Base-by-base conservation (phyloP, 202 grass and related monocot genomes). In the Schoenoplectus tabernaemontani region DNA sequence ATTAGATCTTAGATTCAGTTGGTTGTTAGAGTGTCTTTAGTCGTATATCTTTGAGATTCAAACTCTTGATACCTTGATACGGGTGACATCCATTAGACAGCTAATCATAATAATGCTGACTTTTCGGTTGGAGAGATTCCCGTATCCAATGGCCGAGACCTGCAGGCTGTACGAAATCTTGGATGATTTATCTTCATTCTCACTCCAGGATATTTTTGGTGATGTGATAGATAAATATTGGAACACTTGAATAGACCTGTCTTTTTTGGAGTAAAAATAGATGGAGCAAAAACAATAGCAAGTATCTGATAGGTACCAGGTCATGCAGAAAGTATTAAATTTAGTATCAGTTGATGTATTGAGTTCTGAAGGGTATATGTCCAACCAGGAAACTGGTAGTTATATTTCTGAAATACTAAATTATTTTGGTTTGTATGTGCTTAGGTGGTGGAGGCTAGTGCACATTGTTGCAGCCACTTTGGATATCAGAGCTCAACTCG, bases 401-500 rank as follows among this genome's bases (percentile, higher is more conserved):
- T 11, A 16, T 47, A 43, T 64, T 65, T 62, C 10, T 80, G 59
- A 63, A 46, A 42, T 78, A 0, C 34, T 24, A 7, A 44, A 44
- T 16, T 74, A 13, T 19, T 74, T 16, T 74, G 6, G 46, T 54
- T 74, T 33, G 19, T 74, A 24, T 82, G 46, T 79, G 16, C 3
- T 12, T 75, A 93, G 96, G 96, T 99, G 30, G 4, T 89, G 57
- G 85, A 86, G 69, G 54, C 88, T 8, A 99, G 90, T 19, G 83
- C 89, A 6, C 86, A 87, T 82, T 86, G 84, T 79, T 93, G 88
- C 62, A 74, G 15, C 3, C 86, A 86, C 51, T 91, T 99, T 9
- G 88, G 90, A 64, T 91, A 82, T 47, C 23, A 91, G 64, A 95
- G 83, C 56, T 77, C 90, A 53, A 78, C 71, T 71, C 41, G 96